These are phyloP conservation scores for Fusarium transvaalense DNA, from an alignment of 2,329 filamentous ascomycete genomes.

Conservation along the genomic window DNA sequence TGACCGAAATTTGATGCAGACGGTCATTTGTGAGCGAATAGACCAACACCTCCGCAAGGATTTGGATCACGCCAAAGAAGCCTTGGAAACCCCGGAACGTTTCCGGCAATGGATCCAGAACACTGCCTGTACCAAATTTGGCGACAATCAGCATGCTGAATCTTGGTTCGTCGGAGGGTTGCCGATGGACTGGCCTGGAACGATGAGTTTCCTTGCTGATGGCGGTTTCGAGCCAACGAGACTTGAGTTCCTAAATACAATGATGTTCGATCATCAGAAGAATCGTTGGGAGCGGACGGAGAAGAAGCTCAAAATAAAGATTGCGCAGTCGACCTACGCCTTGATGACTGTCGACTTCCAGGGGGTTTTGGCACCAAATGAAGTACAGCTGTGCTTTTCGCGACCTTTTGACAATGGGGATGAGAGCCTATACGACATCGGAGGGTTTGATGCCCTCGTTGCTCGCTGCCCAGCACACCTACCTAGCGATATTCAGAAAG, in stretches of 20 bases:
- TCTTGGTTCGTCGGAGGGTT: constrained; percentile 10
- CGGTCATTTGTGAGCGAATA: not conserved
- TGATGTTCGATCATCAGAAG: not conserved
- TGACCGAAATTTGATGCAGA: not conserved
- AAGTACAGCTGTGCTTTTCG: constrained; percentile 5
- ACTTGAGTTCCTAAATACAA: not conserved
- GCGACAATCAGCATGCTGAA: not conserved
- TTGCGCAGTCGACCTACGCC: not conserved
- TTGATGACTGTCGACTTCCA: constrained; percentile 10
- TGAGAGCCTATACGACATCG: constrained; percentile 50
- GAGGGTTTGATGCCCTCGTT: constrained; percentile 71
- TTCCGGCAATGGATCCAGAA: constrained; percentile 8
- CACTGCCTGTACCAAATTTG: not conserved
- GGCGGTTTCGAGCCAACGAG: not conserved
- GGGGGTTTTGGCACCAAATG: not conserved
- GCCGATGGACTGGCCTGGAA: not conserved
- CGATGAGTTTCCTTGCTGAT: constrained; percentile 6
- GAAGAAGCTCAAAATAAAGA: not conserved
- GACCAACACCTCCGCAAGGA: not conserved
- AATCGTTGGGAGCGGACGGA: not conserved
- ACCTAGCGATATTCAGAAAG: constrained; percentile 77
- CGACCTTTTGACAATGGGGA: not conserved
- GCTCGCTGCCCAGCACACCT: constrained; percentile 76
- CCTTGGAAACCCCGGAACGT: not conserved
- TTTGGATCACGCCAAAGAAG: not conserved